Conservation (phyloP, 2,329 filamentous ascomycete genomes). For the Alternaria sp. region DNA sequence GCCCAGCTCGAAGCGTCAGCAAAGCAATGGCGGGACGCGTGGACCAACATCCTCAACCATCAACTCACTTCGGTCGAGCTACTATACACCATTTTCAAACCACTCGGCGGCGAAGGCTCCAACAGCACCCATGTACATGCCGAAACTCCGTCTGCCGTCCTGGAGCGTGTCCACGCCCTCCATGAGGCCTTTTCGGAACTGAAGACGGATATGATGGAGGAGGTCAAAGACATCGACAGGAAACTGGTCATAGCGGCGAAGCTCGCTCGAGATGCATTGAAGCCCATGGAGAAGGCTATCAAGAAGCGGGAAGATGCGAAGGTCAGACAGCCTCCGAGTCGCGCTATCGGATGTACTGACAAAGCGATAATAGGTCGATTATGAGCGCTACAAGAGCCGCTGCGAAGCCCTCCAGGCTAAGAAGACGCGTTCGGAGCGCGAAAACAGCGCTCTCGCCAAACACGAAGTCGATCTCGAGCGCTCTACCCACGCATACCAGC, state of each 20-base stretch:
- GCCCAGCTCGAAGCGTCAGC: conserved; percentile 76
- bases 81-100: conserved; percentile 78
- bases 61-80: conserved; percentile 73
- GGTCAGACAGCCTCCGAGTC: conserved; percentile 44
- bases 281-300: conserved; percentile 80
- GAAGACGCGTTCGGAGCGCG: conserved; percentile 73
- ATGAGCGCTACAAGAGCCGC: conserved; percentile 77
- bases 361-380: conserved; percentile 69
- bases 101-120: conserved; percentile 73
- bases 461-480: conserved; percentile 74
- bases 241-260: conserved; percentile 75
- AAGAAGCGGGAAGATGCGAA: conserved; percentile 86
- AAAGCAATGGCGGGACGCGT: conserved; percentile 80
- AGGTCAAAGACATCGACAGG: conserved; percentile 74
- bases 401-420: conserved; percentile 76
- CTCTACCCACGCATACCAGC: conserved; percentile 75
- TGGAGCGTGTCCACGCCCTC: conserved; percentile 72
- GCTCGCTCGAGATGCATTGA: conserved; percentile 73
- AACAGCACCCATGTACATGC: conserved; percentile 58
- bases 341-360: conserved; percentile 16
- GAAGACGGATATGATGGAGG: conserved; percentile 74
- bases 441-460: conserved; percentile 75
- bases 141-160: conserved; percentile 68
- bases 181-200: conserved; percentile 75
- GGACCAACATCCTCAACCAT: conserved; percentile 74